Evolutionary conservation across 116 monocot genomes (phyloP), one percentile per base, ranked within the genome.

Genomic region (Phalaenopsis hybrid): DNA sequence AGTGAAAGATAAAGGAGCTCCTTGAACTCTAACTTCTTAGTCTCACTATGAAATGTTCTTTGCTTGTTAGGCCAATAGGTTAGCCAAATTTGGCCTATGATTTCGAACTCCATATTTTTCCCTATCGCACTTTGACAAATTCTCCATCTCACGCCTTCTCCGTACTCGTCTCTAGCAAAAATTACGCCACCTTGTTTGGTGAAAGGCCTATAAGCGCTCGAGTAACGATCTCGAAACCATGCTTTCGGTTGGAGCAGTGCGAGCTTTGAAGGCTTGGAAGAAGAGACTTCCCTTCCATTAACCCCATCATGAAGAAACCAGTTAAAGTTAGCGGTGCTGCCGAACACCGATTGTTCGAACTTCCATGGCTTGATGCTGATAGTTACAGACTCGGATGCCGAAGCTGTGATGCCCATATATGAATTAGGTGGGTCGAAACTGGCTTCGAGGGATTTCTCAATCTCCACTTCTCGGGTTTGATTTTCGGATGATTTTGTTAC

Each of bases 21-120:
- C 77, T 59, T 88, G 61, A 95, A 92, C 79, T 92, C 91, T 70
- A 92, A 41, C 86, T 76, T 85, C 74, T 90, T 86, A 44, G 92
- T 92, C 79, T 92, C 92, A 78, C 81, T 92, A 43, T 92, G 81
- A 79, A 81, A 85, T 49, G 74, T 89, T 79, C 80, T 85, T 46
- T 83, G 89, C 75, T 89, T 91, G 82, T 95, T 95, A 21, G 92
- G 95, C 92, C 89, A 92, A 34, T 92, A 95, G 44, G 89, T 95
- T 48, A 92, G 37, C 91, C 95, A 89, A 79, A 95, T 86, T 69
- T 77, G 79, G 6, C 95, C 95, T 81, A 51, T 83, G 48, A 92
- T 85, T 63, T 95, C 92, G 92, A 92, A 95, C 74, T 92, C 89
- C 88, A 91, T 91, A 8, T 41, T 83, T 33, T 83, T 83, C 33